Evolutionary conservation across 1,139 yeast genomes (phyloP).

Genomic region (Zhuliangozyma blackwelliae): DNA sequence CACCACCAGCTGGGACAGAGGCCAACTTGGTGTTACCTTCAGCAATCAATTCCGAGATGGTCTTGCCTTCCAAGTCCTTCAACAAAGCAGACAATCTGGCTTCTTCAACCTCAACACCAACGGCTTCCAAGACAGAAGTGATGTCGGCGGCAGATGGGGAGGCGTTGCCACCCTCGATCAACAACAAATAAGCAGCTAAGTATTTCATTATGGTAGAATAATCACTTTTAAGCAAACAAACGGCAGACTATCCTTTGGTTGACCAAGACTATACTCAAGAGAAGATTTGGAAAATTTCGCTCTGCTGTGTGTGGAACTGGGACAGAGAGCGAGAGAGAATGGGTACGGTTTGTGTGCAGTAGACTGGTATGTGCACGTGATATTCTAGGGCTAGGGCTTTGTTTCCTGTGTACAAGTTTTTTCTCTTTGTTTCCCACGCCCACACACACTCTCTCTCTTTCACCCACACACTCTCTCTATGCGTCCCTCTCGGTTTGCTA

Average conservation of each 20-base stretch:
- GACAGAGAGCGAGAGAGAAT: too few species aligned
- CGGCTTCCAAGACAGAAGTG: constrained; percentile 67
- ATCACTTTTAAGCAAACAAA: constrained; percentile 52
- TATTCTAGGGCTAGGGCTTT: too few species aligned
- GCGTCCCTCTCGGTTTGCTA: background rate
- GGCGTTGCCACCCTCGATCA: constrained; percentile 81
- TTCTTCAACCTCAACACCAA: constrained; percentile 75
- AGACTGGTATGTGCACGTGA: too few species aligned
- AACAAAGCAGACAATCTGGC: constrained; percentile 65
- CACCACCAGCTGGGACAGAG: constrained; percentile 80
- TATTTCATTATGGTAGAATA: constrained; percentile 65
- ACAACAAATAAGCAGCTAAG: constrained; percentile 86
- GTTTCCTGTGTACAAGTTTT: too few species aligned
- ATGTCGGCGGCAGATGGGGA: constrained; percentile 73
- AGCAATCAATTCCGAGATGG: constrained; percentile 69
- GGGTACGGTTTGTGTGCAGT: too few species aligned
- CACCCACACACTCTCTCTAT: background rate
- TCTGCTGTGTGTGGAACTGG: too few species aligned
- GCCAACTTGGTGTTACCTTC: constrained; percentile 81
- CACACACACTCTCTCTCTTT: too few species aligned
- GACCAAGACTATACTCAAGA: background rate
- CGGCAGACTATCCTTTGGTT: constrained; percentile 58
- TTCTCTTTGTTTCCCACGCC: too few species aligned
- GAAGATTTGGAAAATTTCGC: too few species aligned
- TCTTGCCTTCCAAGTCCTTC: constrained; percentile 72